These are phyloP conservation scores for Oryza coarctata DNA, from an alignment of 176 grass and related monocot species.

Conservation along the genomic window DNA sequence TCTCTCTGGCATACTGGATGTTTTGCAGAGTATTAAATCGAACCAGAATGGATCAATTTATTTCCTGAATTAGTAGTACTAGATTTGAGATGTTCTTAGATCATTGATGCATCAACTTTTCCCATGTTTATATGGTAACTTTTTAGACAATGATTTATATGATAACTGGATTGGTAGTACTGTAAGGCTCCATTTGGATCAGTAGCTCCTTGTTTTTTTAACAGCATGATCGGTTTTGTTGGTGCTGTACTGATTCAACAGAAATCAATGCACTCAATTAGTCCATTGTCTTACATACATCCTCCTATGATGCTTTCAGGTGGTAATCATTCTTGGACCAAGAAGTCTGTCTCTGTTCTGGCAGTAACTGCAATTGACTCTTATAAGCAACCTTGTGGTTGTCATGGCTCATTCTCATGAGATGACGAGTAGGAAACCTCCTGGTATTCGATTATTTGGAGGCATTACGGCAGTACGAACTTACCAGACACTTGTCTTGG, in stretches of 20 bases:
- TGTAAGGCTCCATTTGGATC: neutral
- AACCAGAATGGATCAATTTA: constrained; percentile 8
- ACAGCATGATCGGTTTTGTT: neutral
- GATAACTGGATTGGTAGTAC: neutral
- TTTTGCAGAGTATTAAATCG: constrained; percentile 14
- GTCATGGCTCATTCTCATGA: constrained; percentile 39
- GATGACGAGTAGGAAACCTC: constrained; percentile 42
- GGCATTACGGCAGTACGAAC: constrained; percentile 15
- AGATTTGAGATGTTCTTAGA: neutral
- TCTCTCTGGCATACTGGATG: neutral
- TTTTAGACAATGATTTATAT: neutral
- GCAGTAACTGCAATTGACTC: neutral
- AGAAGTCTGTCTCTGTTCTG: neutral
- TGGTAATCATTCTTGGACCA: constrained; percentile 5
- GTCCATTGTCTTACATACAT: neutral
- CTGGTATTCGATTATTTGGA: constrained; percentile 35
- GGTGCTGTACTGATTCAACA: neutral
- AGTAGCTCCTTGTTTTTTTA: neutral
- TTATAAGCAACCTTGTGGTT: neutral
- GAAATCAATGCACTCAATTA: neutral
- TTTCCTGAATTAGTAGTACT: neutral
- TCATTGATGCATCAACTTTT: neutral
- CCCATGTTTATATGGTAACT: neutral
- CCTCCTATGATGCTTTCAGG: constrained; percentile 42
- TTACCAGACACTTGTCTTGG: constrained; percentile 61